Evolutionary conservation across 225 moss, liverwort and hornwort species (phyloP).

Genomic region (Marchantia polymorpha): DNA sequence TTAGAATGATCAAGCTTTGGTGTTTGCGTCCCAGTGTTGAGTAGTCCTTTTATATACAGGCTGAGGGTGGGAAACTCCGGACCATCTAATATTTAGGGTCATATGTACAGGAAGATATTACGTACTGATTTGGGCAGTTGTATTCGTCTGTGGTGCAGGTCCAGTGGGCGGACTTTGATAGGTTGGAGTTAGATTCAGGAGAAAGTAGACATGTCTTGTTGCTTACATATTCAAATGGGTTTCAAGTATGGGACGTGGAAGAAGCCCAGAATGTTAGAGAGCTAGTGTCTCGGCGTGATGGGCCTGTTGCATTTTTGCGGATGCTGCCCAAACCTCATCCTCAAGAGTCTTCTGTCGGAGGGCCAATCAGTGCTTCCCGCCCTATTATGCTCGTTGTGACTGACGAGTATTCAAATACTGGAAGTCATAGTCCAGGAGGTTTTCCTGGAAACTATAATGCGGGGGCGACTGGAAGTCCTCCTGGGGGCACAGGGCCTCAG

Average conservation of each 20-base stretch:
- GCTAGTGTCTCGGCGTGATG: conserved; percentile 88
- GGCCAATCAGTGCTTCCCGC: conserved; percentile 49
- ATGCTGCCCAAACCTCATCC: conserved; percentile 71
- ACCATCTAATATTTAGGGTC: too few relatives aligned
- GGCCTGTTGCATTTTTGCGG: conserved; percentile 83
- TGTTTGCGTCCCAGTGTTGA: not conserved
- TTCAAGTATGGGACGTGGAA: conserved; percentile 97
- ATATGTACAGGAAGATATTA: not conserved
- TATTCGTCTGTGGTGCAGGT: conserved; percentile 52
- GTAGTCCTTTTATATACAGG: too few relatives aligned
- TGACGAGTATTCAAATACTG: conserved; percentile 58
- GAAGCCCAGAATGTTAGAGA: conserved; percentile 90
- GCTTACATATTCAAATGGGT: conserved; percentile 83
- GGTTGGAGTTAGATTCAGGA: conserved; percentile 75
- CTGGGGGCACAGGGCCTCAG: conserved; percentile 41
- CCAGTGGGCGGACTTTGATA: conserved; percentile 93
- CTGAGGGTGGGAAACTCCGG: too few relatives aligned
- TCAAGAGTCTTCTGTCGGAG: conserved; percentile 54
- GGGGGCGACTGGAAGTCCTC: conserved; percentile 48
- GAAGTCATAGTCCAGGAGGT: conserved; percentile 55
- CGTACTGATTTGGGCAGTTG: not conserved
- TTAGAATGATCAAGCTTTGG: not conserved
- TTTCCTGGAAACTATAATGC: conserved; percentile 60
- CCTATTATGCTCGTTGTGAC: conserved; percentile 87
- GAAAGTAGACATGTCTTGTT: conserved; percentile 79